Evolutionary conservation across 495 filamentous ascomycete species (phyloP), one percentile per base, ranked within the genome.

Genomic region (Xylaria intraflava): DNA sequence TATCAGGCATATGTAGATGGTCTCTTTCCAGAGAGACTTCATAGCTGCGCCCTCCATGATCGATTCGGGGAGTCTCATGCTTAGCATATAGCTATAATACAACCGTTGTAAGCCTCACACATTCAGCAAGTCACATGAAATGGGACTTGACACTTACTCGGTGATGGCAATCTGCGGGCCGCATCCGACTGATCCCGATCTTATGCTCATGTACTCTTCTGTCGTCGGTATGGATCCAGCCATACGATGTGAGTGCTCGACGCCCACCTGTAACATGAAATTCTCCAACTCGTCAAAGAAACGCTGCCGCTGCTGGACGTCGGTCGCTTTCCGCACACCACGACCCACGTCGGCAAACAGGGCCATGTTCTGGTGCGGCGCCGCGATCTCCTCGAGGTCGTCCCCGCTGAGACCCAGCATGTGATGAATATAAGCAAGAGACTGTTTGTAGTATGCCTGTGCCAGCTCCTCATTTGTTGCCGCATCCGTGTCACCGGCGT

Each of bases 401-500:
- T 51, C 46, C 9, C 20, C 42, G 11, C 31, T 53, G 20, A 65
- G 60, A 11, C 53, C 60, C 5, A 64, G 54, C 4, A 55, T 44
- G 38, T 43, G 33, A 43, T 58, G 60, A 39, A 63, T 53, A 19
- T 53, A 60, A 33, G 26, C 29, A 2, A 65, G 60, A 22, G 62
- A 63, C 30, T 61, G 57, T 47, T 53, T 51, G 43, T 65, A 65
- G 45, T 63, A 65, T 14, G 51, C 60, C 35, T 58, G 57, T 0
- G 63, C 58, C n/a, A 61, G 33, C 30, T 57, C 58, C 50, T 66
- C 60, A 22, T 59, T 46, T 12, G 23, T 46, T 10, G 58, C 55
- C 17, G 57, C 62, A 38, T 65, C 62, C 31, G 62, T 65, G n/a
- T 65, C 62, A 30, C 62, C 60, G 11, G 52, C 60, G 40, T 65